Conservation (phyloP, 2,329 filamentous ascomycete genomes). For the Leptographium lundbergii region DNA sequence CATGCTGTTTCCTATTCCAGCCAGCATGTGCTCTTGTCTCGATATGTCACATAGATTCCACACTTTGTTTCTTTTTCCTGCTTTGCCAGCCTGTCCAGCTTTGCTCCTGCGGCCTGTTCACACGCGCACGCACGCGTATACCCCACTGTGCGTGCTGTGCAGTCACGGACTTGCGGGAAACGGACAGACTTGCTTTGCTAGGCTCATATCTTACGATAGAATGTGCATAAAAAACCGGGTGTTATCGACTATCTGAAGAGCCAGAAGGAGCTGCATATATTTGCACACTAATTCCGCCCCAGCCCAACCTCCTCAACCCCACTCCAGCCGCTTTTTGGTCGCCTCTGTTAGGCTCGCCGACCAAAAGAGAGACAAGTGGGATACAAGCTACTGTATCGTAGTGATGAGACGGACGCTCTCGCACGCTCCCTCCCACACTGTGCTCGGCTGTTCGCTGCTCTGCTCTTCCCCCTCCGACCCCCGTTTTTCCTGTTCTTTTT, state of each 20-base stretch:
- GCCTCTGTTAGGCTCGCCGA: background rate
- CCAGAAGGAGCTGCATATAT: background rate
- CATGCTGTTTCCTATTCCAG: background rate
- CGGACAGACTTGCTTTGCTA: background rate
- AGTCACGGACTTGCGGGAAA: background rate
- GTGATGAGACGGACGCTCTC: background rate
- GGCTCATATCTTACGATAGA: background rate
- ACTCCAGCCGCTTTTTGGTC: background rate
- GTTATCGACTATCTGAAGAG: background rate
- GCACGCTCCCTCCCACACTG: background rate
- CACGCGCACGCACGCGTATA: background rate
- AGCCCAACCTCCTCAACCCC: background rate
- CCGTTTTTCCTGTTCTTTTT: background rate
- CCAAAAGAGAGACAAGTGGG: background rate
- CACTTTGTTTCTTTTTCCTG: background rate
- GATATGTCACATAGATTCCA: background rate
- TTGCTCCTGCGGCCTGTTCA: background rate
- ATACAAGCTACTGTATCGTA: background rate
- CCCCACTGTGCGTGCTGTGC: background rate
- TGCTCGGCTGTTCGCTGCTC: background rate
- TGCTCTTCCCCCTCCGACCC: background rate
- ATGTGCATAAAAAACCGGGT: background rate
- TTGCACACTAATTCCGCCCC: background rate
- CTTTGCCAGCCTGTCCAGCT: background rate
- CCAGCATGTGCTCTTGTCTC: background rate